Evolutionary conservation across 306 rosid species (phyloP), one percentile per base, ranked within the genome.

Genomic region (Spatholobus suberectus): DNA sequence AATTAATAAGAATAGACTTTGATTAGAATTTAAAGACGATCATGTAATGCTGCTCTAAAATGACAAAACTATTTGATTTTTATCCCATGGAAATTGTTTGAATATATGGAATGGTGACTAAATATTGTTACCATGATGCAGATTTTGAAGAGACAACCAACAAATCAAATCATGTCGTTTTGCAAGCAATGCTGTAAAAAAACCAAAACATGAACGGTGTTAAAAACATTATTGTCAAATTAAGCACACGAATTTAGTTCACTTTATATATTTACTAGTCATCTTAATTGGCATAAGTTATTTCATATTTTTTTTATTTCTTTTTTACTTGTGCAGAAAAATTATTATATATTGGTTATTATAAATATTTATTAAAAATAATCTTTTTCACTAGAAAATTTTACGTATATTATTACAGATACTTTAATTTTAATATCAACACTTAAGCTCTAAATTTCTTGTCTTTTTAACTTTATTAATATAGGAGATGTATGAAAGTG

Each of bases 1-100:
- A 72, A 73, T 12, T 72, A 27, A 3, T 49, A 29, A 29, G 77
- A 72, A 73, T 73, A 41, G 75, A 41, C 75, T 29, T 29, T 29
- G 32, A 41, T 21, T 43, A 24, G 59, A 46, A 46, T 44, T 40
- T 41, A 21, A 23, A 69, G 51, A 20, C 5, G 35, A 69, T 38
- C 2, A 38, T 38, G 41, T 13, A 69, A 41, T 69, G 54, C 35
- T 21, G 32, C 74, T 69, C 74, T 41, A 23, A 66, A 40, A 20
- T 69, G 55, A 21, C 74, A 69, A 40, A 67, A n/a, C 0, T 67
- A 18, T 20, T 37, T 66, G 47, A 41, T 69, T n/a, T 41, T 40
- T 70, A 24, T 71, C 43, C 8, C 14, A 46, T 70, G 54, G 54
- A 69, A 69, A 69, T 26, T 21, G 32, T 41, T 41, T 24, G 18